phyloP scores from a whole-genome alignment of 805 yeast genomes.

The Wickerhamomyces alni region DNA sequence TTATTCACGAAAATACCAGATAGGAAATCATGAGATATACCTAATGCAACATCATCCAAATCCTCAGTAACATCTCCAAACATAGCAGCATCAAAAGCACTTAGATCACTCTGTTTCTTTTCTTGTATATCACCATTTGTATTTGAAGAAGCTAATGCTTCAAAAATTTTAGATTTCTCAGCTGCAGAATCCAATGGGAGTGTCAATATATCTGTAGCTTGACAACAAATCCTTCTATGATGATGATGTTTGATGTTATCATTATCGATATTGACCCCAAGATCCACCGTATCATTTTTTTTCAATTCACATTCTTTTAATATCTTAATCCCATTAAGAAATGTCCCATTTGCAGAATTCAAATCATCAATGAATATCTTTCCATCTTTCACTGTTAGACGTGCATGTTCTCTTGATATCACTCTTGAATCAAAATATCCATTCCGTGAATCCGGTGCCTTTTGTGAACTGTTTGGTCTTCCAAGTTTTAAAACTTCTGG shows the following conservation, averaged over 20 bases:
- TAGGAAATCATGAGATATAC: constrained; percentile 39
- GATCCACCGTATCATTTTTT: constrained; percentile 81
- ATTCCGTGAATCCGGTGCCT: constrained; percentile 58
- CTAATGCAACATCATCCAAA: constrained; percentile 45
- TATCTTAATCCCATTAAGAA: constrained; percentile 70
- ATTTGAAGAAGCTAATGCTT: constrained; percentile 4
- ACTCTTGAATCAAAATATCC: constrained; percentile 95
- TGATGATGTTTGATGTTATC: constrained; percentile 41
- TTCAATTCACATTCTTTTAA: constrained; percentile 53
- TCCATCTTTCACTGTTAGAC: constrained; percentile 71
- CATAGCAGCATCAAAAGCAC: constrained; percentile 51
- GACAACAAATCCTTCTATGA: constrained; percentile 84
- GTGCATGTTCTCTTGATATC: constrained; percentile 90
- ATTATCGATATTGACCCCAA: constrained; percentile 83
- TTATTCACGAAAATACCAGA: constrained; percentile 56
- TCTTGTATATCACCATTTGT: constrained; percentile 9
- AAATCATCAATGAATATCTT: constrained; percentile 75
- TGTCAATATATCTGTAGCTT: constrained; percentile 67
- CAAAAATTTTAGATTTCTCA: constrained; percentile 12
- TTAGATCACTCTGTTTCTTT: constrained; percentile 18
- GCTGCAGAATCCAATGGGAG: constrained; percentile 28
- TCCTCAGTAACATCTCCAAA: constrained; percentile 50
- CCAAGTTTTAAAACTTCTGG: constrained; percentile 89
- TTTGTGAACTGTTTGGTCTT: constrained; percentile 65
- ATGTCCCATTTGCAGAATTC: constrained; percentile 93